Percentiles rank a stretch among this genome's conserved stretches.
These are phyloP conservation scores for Phytopythium sindhum DNA, from an alignment of 352 stramenopile species.

Conservation along the genomic window DNA sequence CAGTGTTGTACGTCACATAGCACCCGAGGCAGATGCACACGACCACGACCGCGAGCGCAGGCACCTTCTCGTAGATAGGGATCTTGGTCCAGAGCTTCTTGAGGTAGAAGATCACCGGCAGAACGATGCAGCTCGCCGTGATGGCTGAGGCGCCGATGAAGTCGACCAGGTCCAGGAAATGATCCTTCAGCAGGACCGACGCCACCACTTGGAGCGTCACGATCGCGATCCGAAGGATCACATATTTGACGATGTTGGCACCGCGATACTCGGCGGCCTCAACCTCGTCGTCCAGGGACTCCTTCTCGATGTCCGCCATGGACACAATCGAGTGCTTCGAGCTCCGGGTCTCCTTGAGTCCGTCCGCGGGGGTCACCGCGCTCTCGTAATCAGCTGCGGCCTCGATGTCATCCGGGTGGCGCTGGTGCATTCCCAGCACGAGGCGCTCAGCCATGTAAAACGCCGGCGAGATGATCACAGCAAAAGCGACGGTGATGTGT, in stretches of 20 bases:
- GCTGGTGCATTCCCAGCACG: slow-evolving; percentile 41
- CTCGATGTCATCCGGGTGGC: too few relatives aligned
- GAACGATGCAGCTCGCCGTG: slow-evolving; percentile 27
- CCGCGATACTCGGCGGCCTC: slow-evolving; percentile 29
- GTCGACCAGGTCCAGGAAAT: slow-evolving; percentile 44
- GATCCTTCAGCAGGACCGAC: slow-evolving; percentile 31
- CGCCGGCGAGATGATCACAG: not conserved
- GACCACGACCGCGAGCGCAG: slow-evolving; percentile 25
- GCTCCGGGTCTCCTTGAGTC: too few relatives aligned
- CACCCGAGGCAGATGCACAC: slow-evolving; percentile 25
- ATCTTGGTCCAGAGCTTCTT: slow-evolving; percentile 36
- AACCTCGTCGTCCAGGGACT: slow-evolving; percentile 6
- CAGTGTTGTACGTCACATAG: slow-evolving; percentile 38
- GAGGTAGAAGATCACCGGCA: slow-evolving; percentile 44
- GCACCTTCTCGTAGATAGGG: slow-evolving; percentile 33
- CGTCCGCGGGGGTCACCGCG: not conserved
- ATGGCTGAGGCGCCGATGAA: slow-evolving; percentile 41
- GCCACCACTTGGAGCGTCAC: slow-evolving; percentile 26
- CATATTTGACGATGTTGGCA: slow-evolving; percentile 25
- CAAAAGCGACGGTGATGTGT: not conserved
- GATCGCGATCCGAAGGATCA: slow-evolving; percentile 29
- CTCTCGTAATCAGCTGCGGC: slow-evolving; percentile 20
- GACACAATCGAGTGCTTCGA: too few relatives aligned
- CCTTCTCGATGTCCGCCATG: too few relatives aligned
- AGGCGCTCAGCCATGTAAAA: slow-evolving; percentile 38